Evolutionary conservation across 1,139 yeast genomes (phyloP).

Genomic region (Keqinozyma sinolaborantium): DNA sequence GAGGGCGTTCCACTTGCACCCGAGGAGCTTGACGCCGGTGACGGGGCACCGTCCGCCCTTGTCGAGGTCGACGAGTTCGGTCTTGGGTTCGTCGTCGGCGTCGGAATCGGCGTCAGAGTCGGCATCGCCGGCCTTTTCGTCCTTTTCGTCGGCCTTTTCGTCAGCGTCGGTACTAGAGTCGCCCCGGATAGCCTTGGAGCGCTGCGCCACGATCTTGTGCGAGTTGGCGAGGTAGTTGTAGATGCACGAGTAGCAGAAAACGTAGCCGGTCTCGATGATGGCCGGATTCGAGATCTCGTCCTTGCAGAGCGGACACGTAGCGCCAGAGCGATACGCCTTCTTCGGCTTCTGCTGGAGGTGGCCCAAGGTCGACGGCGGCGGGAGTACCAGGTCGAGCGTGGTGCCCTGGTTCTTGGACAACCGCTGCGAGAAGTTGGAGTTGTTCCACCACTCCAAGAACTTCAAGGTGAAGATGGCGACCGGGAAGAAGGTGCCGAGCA

Average conservation of each 20-base stretch:
- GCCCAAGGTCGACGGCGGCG: constrained; percentile 45
- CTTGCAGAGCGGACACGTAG: constrained; percentile 70
- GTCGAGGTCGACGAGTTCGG: constrained; percentile 17
- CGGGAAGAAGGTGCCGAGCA: constrained; percentile 66
- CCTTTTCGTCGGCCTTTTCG: constrained; percentile 16
- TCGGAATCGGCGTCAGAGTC: too few species aligned
- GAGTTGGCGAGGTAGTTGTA: constrained; percentile 56
- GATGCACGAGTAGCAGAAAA: constrained; percentile 87
- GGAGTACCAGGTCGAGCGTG: constrained; percentile 47
- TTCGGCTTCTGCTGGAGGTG: constrained; percentile 9
- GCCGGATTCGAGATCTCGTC: constrained; percentile 73
- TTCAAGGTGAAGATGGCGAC: constrained; percentile 79
- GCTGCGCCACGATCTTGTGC: constrained; percentile 31
- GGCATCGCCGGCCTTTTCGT: constrained; percentile 16
- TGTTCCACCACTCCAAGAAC: constrained; percentile 94
- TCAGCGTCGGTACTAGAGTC: constrained; percentile 13
- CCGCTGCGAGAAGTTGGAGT: constrained; percentile 68
- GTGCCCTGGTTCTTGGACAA: constrained; percentile 53
- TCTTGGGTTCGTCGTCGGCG: constrained; percentile 18
- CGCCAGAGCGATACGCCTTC: constrained; percentile 27
- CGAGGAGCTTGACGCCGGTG: constrained; percentile 68
- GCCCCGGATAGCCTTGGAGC: constrained; percentile 7
- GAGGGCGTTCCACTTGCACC: constrained; percentile 63
- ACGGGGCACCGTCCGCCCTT: constrained; percentile 84
- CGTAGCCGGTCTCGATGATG: constrained; percentile 85